Evolutionary conservation across 805 yeast species (phyloP), one percentile per base, ranked within the genome.

Genomic region (Monosporozyma yasuniensis): DNA sequence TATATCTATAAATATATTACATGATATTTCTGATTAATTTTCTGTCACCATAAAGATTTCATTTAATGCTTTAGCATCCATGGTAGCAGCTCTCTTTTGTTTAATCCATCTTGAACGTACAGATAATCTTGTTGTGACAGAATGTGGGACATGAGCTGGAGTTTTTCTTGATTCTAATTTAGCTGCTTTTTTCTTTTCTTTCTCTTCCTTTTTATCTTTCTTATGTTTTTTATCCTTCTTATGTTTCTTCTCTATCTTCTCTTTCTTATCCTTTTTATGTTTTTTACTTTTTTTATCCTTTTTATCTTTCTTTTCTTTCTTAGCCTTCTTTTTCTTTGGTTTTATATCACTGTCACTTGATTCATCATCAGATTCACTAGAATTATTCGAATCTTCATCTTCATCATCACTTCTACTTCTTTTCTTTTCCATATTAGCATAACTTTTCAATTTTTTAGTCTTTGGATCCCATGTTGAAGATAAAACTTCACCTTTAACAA

Each of bases 1-100:
- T 41, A n/a, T 23, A 18, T 23, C 44, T 23, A 41, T 25, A 41
- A 41, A 41, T 14, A 41, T n/a, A 14, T 14, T 42, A 42, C 34
- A 42, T 27, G 16, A 9, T 23, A 42, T 3, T 39, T 25, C 21
- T 25, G n/a, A 21, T 39, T 39, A 46, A 46, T 48, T 52, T 54
- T 73, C 76, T 25, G 84, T 72, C 44, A 89, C 79, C 97, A 91
- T 91, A 63, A 91, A 87, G 51, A 91, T 91, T 68, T 91, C 98
- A 58, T 87, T 88, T 54, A 91, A 74, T 12, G 96, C 89, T 65
- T 87, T 82, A 2, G 84, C 77, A 64, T 91, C 98, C 81, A 84
- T 79, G 0, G 90, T 88, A 1, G 97, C 91, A 10, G 95, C 93
- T 59, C 93, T 77, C 65, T 91, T 91, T 65, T 89, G 96, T 56